Base-by-base conservation (phyloP, 768 basidiomycete species). In the Coprinellus aureogranulatus region DNA sequence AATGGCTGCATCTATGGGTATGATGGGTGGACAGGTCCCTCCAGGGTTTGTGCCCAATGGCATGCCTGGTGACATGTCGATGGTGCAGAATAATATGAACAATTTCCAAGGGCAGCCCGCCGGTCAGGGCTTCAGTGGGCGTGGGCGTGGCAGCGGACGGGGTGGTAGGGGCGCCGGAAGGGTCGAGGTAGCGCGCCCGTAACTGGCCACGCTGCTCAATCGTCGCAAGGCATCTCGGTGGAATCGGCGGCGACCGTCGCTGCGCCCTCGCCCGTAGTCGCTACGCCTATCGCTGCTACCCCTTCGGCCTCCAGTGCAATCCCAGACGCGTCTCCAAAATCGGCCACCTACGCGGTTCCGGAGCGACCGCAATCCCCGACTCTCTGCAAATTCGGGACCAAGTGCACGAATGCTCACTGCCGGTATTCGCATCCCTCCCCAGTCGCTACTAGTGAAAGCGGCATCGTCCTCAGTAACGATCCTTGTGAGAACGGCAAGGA, bases 381-480 rank as follows among this genome's bases (percentile, higher is more conserved):
- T 0, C 79, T 99, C 22, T 99, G 97, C 85, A 97, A 97, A 74
- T 98, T 90, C 62, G 86, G 83, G 11, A 79, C 88, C 23, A 96
- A 94, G 63, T 99, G 97, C 73, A 89, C 88, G 49, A 96, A 98
- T 70, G 79, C 89, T 0, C 79, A 87, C 46, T 99, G 97, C 71
- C 81, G 89, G 18, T 98, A 86, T 71, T 92, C 93, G 9, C 97
- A 99, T 70, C 95, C 97, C 4, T 94, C 91, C 9, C 97, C 97
- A n/a, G 92, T 94, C 2, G 95, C 97, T 5, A 97, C 96, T 18
- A 81, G 89, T 30, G 94, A 96, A 74, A 94, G 90, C 65, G 97
- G 95, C 9, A 82, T 99, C 61, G 97, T 98, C 1, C 78, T 99
- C 55, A 96, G 91, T 64, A 94, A 91, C 57, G 96, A 98, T 57